These are phyloP conservation scores for Colletotrichum karsti DNA, from an alignment of 2,329 filamentous ascomycete species.

Conservation along the genomic window DNA sequence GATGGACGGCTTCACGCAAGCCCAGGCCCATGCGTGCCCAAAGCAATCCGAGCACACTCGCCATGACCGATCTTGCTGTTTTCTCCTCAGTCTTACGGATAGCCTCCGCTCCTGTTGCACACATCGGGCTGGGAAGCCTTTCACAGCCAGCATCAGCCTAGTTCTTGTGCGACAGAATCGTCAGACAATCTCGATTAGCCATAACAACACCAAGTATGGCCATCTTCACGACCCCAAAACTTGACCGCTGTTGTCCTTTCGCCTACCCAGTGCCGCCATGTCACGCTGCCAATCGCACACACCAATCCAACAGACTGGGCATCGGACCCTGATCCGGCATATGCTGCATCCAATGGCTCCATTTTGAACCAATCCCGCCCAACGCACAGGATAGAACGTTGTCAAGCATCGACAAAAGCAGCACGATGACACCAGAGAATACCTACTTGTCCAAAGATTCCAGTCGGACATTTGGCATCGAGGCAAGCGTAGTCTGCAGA, in stretches of 20 bases:
- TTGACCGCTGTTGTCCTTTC: background rate
- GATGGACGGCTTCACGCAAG: too few species aligned
- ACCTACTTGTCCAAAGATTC: background rate
- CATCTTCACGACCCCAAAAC: too few species aligned
- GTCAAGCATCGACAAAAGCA: background rate
- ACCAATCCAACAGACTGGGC: background rate
- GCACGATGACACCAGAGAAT: background rate
- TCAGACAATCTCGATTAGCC: too few species aligned
- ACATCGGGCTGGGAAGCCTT: too few species aligned
- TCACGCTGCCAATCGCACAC: background rate
- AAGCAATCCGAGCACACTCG: background rate
- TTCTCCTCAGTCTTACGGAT: too few species aligned
- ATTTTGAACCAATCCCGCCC: too few species aligned
- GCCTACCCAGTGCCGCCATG: background rate
- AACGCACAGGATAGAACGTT: background rate
- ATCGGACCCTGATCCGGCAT: slow-evolving; percentile 1
- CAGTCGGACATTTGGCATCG: background rate
- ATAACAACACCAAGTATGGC: too few species aligned
- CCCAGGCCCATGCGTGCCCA: background rate
- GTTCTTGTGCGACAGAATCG: too few species aligned
- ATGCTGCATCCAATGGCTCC: background rate
- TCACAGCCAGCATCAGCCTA: too few species aligned
- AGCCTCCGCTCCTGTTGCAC: too few species aligned
- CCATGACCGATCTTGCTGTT: background rate
- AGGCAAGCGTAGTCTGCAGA: background rate